Base-by-base conservation (phyloP, 306 rosid genomes). In the Cicer bijugum region DNA sequence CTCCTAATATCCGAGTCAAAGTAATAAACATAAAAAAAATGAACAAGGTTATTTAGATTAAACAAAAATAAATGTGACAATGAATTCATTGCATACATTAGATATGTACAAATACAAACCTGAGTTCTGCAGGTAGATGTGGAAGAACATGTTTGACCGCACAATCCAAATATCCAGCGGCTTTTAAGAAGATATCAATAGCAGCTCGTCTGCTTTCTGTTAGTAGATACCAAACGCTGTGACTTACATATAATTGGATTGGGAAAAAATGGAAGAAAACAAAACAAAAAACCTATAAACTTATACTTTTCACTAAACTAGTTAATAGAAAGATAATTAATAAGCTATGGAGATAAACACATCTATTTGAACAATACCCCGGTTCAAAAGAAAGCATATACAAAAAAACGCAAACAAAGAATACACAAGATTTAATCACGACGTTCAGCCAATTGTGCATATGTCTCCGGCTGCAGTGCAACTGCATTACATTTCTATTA, bases 81-180 rank as follows among this genome's bases (percentile, higher is more conserved):
- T 20, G 75, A 59, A 67, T 35, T 51, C 2, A 8, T 28, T 67
- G 40, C 72, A 10, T 23, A 56, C 44, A 45, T 42, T 60, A 78
- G 64, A 72, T 70, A 62, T 35, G 78, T 57, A 74, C 84, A 77
- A 84, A 91, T 57, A 74, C 84, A 78, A 84, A 91, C 98, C 96
- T 91, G 74, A 89, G 87, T 77, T 91, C 97, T 33, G 73, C 69
- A 69, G 98, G 84, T 75, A 94, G 84, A 75, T 94, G 97, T 9
- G 98, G 98, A 78, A 91, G 92, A 75, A 91, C 95, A 63, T 91
- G 91, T 78, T 84, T 85, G 58, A 94, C 97, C 12, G 98, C 98
- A 84, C 98, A 94, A 80, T 94, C 98, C 76, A 94, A 82, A 86
- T 86, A 87, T 80, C 97, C 97, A 69, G 98, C 92, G 43, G 97